Evolutionary conservation across 495 filamentous ascomycete genomes (phyloP), one percentile per base, ranked within the genome.

Genomic region (Penicillium paradoxum): DNA sequence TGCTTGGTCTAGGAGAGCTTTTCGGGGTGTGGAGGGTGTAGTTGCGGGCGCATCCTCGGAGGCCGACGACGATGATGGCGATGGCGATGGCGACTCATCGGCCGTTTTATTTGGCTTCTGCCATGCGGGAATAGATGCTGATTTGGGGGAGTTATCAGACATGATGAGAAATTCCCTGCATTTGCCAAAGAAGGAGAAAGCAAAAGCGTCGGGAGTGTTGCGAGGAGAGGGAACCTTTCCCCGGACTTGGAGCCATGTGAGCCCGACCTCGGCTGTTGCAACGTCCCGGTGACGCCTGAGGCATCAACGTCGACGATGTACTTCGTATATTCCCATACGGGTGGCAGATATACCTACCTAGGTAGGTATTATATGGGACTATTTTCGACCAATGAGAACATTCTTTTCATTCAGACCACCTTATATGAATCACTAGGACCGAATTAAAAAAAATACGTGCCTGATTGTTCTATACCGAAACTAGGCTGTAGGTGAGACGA

Each of bases 1-100:
- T 17, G 90, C 90, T 62, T 89, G 83, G 15, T 89, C 81, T 15
- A 92, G 62, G 10, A 86, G 75, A 22, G 73, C 62, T 45, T 71
- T 59, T 53, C 77, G 69, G 37, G 69, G 41, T 29, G 41, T 44
- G 30, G 58, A 27, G 33, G 51, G 10, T 56, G 58, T 37, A 45
- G 64, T 47, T 48, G 59, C 56, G 42, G 72, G 64, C 25, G 66
- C 57, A 60, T 66, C 59, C 39, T 68, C 68, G 58, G 67, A 62
- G 56, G 51, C 60, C 53, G 63, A 63, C 59, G 72, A 68, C 53
- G 63, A 63, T 58, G 72, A 68, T 41, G 58, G 44, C 38, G 63
- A 53, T 53, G 64, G 65, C 57, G 71, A 68, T 41, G 58, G 44
- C 38, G 63, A 53, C 22, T 61, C 52, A 40, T 60, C 55, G 39